Conservation (phyloP, 768 basidiomycete genomes). For the Mycena kentingensis region DNA sequence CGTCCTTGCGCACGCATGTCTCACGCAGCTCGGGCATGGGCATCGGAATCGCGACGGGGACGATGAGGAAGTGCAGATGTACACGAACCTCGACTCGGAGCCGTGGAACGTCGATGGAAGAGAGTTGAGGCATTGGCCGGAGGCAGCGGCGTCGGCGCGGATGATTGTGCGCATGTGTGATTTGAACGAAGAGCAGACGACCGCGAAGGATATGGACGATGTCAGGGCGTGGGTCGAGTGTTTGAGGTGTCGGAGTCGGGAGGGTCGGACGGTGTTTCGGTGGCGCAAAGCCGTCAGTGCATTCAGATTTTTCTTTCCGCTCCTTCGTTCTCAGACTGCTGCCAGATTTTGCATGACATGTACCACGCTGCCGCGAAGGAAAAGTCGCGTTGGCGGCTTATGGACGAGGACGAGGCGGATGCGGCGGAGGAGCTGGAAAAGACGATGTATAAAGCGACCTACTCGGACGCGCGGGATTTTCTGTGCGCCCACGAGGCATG, state of each 20-base stretch:
- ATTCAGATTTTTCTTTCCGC: not conserved
- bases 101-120: constrained; percentile 25
- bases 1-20: constrained; percentile 28
- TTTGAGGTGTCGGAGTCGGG: constrained; percentile 20
- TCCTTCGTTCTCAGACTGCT: not conserved
- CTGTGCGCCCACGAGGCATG: constrained; percentile 18
- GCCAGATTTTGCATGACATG: constrained; percentile 28
- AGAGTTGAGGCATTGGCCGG: constrained; percentile 18
- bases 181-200: constrained; percentile 18
- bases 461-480: constrained; percentile 8
- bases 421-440: constrained; percentile 22
- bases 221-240: constrained; percentile 26
- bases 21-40: constrained; percentile 23
- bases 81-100: constrained; percentile 19
- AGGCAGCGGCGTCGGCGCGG: constrained; percentile 19
- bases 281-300: constrained; percentile 26
- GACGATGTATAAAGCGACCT: constrained; percentile 4
- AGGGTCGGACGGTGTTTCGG: constrained; percentile 23
- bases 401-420: constrained; percentile 14
- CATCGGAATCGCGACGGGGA: constrained; percentile 29
- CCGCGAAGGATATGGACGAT: constrained; percentile 24
- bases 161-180: constrained; percentile 21
- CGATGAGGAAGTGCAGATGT: constrained; percentile 14
- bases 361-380: constrained; percentile 20
- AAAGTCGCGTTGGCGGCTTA: constrained; percentile 14